Percentiles rank a stretch among this genome's conserved stretches.
These are phyloP conservation scores for Tuber aestivum DNA, from an alignment of 495 filamentous ascomycete species.

Conservation along the genomic window DNA sequence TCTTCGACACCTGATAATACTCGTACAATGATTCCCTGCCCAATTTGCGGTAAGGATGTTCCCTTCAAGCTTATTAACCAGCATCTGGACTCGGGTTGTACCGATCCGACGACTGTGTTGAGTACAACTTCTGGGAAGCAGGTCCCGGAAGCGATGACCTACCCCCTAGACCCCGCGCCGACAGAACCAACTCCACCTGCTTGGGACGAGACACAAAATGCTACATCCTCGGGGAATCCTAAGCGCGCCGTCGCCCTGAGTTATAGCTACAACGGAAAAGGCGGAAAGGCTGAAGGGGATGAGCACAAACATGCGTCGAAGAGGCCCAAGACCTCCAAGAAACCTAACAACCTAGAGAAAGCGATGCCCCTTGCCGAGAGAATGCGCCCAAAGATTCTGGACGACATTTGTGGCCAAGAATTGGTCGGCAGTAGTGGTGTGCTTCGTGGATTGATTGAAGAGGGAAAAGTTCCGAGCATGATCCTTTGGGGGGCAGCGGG, in stretches of 20 bases:
- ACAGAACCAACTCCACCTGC: neutral
- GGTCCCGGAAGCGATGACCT: neutral
- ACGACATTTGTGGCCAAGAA: slow-evolving; percentile 87
- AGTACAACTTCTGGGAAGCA: neutral
- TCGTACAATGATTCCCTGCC: slow-evolving; percentile 73
- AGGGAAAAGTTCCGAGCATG: slow-evolving; percentile 84
- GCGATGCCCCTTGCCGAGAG: slow-evolving; percentile 84
- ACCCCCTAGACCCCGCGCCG: neutral
- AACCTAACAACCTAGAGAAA: slow-evolving; percentile 53
- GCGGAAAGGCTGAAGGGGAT: neutral
- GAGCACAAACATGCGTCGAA: slow-evolving; percentile 13
- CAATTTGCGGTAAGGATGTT: slow-evolving; percentile 75
- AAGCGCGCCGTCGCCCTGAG: neutral
- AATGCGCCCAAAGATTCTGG: slow-evolving; percentile 77
- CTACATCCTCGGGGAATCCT: neutral
- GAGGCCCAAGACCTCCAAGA: slow-evolving; percentile 48
- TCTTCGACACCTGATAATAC: slow-evolving; percentile 8
- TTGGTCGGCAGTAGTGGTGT: slow-evolving; percentile 79
- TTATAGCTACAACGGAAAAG: slow-evolving; percentile 20
- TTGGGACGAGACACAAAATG: neutral
- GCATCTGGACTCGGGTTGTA: slow-evolving; percentile 83
- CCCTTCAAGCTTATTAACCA: slow-evolving; percentile 72
- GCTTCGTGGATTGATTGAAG: slow-evolving; percentile 81
- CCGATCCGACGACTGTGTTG: slow-evolving; percentile 44
- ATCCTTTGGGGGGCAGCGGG: slow-evolving; percentile 89